Evolutionary conservation across 768 basidiomycete genomes (phyloP).

Genomic region (Macrolepiota dolichaula): DNA sequence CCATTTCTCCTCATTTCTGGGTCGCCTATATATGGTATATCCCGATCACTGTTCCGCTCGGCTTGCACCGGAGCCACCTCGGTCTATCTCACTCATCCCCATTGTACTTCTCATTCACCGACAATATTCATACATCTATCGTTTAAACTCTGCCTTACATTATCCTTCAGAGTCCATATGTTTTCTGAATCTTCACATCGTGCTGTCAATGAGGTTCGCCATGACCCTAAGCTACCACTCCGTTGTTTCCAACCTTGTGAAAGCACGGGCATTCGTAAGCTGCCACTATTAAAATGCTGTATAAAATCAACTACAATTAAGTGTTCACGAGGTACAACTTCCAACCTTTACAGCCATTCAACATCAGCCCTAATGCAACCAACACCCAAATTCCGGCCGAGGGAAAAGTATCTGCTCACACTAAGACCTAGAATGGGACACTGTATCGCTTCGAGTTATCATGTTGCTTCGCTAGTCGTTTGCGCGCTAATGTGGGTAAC

Average conservation of each 20-base stretch:
- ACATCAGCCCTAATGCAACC: not conserved
- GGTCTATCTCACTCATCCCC: constrained; percentile 1
- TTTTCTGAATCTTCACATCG: not conserved
- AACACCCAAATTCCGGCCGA: constrained; percentile 6
- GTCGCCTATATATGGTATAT: constrained; percentile 16
- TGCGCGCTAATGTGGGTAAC: not conserved
- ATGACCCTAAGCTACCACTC: constrained; percentile 5
- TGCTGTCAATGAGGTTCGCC: not conserved
- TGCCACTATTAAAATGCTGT: not conserved
- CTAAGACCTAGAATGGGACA: not conserved
- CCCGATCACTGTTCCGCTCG: constrained; percentile 15
- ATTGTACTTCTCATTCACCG: not conserved
- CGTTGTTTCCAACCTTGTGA: not conserved
- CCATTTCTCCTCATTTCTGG: constrained; percentile 20
- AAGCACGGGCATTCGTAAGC: not conserved
- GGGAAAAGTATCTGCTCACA: constrained; percentile 9
- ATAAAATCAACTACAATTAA: not conserved
- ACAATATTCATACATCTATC: not conserved
- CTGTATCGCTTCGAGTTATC: constrained; percentile 2
- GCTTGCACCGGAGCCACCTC: constrained; percentile 17
- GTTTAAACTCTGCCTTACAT: not conserved
- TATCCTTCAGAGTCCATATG: not conserved
- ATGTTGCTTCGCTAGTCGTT: constrained; percentile 4
- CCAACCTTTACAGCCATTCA: not conserved
- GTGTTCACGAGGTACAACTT: not conserved